Evolutionary conservation across 331 rosid species (phyloP).

Genomic region (Arachis monticola): DNA sequence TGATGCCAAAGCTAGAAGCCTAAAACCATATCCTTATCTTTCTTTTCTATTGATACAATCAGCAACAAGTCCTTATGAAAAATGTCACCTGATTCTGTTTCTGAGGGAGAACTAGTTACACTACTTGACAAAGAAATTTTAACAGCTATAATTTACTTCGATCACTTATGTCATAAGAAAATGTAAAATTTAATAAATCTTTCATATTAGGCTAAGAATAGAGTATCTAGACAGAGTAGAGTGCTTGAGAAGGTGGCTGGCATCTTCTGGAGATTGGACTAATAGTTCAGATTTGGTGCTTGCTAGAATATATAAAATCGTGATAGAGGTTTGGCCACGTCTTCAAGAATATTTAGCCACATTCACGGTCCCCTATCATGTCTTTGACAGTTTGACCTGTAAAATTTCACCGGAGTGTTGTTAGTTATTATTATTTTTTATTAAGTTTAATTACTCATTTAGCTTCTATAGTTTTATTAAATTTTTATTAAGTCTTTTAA

Average conservation of each 20-base stretch:
- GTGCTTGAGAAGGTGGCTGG: not conserved
- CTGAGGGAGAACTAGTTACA: not conserved
- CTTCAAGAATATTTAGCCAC: not conserved
- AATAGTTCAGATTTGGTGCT: not conserved
- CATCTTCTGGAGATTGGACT: not conserved
- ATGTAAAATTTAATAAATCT: not conserved
- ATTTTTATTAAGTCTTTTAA: too few species aligned
- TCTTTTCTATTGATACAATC: not conserved
- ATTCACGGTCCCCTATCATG: not conserved
- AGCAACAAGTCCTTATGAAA: not conserved
- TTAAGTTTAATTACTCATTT: not conserved
- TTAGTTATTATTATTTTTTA: too few species aligned
- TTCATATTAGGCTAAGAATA: not conserved
- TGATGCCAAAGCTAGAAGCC: not conserved
- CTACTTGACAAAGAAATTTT: not conserved
- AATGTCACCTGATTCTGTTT: not conserved
- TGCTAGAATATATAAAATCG: slow-evolving; percentile 1
- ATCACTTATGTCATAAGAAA: too few species aligned
- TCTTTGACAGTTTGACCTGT: not conserved
- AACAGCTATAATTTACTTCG: too few species aligned
- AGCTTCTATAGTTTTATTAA: not conserved
- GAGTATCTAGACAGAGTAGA: not conserved
- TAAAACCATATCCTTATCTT: slow-evolving; percentile 4
- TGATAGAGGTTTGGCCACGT: slow-evolving; percentile 45
- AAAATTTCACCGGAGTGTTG: not conserved